Conservation (phyloP, 805 yeast genomes). For the Candida chilensis region DNA sequence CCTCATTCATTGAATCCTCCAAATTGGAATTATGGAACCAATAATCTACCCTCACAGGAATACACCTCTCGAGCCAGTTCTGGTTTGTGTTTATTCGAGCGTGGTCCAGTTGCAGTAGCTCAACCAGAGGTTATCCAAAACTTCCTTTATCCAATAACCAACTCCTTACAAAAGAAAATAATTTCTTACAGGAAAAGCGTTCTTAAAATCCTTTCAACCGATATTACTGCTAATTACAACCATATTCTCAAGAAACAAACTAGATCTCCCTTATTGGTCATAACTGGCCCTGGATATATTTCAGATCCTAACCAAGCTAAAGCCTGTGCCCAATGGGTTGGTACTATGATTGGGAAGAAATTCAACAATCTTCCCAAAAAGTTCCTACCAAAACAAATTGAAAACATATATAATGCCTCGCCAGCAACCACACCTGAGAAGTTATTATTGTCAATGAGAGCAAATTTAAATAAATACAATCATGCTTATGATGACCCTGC, state of each 20-base stretch:
- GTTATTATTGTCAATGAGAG: conserved; percentile 21
- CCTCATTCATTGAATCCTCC: background rate
- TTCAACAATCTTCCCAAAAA: conserved; percentile 4
- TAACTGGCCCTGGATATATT: conserved; percentile 28
- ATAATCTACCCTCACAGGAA: conserved; percentile 1
- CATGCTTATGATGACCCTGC: conserved; percentile 5
- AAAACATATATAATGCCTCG: conserved; percentile 2
- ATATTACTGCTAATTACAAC: no score
- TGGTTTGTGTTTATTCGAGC: conserved; percentile 13
- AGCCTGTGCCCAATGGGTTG: conserved; percentile 32
- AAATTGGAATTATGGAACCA: conserved; percentile 8
- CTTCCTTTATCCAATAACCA: conserved; percentile 23
- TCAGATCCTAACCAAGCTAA: conserved; percentile 19
- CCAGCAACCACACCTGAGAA: conserved; percentile 4
- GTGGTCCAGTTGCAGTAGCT: conserved; percentile 25
- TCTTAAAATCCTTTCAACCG: conserved; percentile 5
- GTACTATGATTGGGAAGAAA: conserved; percentile 7
- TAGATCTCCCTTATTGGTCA: conserved; percentile 16
- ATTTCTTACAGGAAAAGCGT: conserved; percentile 17
- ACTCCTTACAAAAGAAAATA: conserved; percentile 15
- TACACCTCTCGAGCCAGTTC: conserved; percentile 4
- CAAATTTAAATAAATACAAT: conserved; percentile 22
- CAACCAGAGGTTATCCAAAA: conserved; percentile 36
- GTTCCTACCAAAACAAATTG: conserved; percentile 3
- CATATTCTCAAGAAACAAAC: background rate